Evolutionary conservation across 2,329 filamentous ascomycete genomes (phyloP).

Genomic region (Neurospora crassa): DNA sequence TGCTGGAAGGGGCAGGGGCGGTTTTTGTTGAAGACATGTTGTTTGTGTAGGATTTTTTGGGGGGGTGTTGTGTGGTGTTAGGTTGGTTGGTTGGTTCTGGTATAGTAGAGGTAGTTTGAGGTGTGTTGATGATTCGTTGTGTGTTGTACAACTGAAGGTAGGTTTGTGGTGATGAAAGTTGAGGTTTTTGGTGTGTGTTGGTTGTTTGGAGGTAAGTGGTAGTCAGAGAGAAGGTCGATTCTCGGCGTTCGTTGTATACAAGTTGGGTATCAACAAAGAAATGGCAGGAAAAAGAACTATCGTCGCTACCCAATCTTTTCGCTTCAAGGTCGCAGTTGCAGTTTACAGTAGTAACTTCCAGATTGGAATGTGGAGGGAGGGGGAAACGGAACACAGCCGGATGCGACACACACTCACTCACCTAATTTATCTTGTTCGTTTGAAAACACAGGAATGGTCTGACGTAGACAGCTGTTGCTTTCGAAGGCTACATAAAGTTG

Average conservation of each 20-base stretch:
- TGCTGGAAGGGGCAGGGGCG: neutral
- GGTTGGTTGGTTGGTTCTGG: neutral
- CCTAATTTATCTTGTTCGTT: neutral
- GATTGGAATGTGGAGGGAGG: neutral
- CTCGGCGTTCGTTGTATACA: neutral
- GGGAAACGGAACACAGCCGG: neutral
- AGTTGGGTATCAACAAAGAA: neutral
- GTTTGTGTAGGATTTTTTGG: slow-evolving; percentile 1
- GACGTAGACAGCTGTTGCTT: neutral
- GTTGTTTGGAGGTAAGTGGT: neutral
- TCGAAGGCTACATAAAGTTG: too few species aligned
- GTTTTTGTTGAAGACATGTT: slow-evolving; percentile 4
- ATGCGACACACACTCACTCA: neutral
- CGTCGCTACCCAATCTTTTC: neutral
- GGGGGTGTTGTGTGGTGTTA: neutral
- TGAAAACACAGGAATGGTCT: neutral
- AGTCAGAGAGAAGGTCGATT: neutral
- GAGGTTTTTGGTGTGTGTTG: too few species aligned
- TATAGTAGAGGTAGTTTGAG: neutral
- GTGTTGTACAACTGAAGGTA: neutral
- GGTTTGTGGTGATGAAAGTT: neutral
- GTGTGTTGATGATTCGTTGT: neutral
- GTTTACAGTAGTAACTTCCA: too few species aligned
- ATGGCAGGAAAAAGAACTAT: neutral
- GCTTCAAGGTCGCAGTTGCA: neutral